Base-by-base conservation (phyloP, 1,284 basidiomycete species). In the Malassezia yamatoensis region DNA sequence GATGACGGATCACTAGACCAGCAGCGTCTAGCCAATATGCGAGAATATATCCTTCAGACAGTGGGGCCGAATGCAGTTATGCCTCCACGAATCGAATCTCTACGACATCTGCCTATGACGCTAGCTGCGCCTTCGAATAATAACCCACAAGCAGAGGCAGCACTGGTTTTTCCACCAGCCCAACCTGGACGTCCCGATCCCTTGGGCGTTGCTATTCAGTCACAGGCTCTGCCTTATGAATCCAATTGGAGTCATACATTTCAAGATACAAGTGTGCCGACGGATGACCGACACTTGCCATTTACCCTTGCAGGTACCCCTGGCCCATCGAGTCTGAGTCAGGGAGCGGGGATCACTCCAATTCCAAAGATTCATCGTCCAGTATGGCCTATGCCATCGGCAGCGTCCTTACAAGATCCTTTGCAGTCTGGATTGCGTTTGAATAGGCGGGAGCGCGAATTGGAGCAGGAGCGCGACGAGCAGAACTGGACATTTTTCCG, bases 401-500 rank as follows among this genome's bases (percentile, higher is more conserved):
- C 65, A 18, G 59, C 56, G 2, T 61, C 64, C 6, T 52, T 60
- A 11, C 54, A 48, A 16, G 64, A 68, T 34, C 60, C 64, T 5
- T 44, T 66, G 44, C 51, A 58, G 51, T 63, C 64, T 37, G 62
- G 65, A 35, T 58, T 59, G 50, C 59, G 61, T 12, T 59, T 62
- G 20, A 68, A 66, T 24, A 63, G 65, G 49, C 61, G 61, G 11
- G 62, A 66, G 54, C 52, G 61, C n/a, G 64, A 66, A 37, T 57
- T 62, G 51, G 66, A 68, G 50, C 54, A 60, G 44, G 66, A 68
- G 52, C 63, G 54, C 42, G 55, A 63, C 36, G 66, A 68, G 44
- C 40, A 42, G 11, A 65, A 68, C 43, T 68, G 66, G 66, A 68
- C 64, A 35, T 63, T 65, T 49, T 63, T 58, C 53, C 64, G 66